phyloP scores from a whole-genome alignment of 805 yeast genomes.

The Wickerhamomyces kurtzmanii region DNA sequence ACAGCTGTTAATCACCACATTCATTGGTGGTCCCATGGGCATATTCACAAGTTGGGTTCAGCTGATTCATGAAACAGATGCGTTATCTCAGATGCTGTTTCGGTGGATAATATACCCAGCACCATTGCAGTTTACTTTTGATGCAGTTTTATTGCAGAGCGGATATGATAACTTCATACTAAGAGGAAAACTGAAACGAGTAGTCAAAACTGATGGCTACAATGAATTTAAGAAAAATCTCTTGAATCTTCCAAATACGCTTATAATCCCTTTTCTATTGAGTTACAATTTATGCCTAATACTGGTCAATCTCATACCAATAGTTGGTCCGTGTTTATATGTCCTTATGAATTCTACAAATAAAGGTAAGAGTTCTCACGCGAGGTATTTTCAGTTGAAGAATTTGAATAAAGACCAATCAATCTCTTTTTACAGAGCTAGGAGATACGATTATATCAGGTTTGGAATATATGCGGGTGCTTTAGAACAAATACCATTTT shows the following conservation, averaged over 20 bases:
- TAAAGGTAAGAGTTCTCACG: slow-evolving; percentile 41
- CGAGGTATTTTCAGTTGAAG: slow-evolving; percentile 47
- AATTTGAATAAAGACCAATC: slow-evolving; percentile 34
- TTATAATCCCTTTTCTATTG: no score
- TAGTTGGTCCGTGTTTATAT: slow-evolving; percentile 48
- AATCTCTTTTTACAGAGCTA: slow-evolving; percentile 23
- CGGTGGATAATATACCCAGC: slow-evolving; percentile 34
- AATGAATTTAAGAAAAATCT: slow-evolving; percentile 20
- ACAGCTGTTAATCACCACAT: slow-evolving; percentile 27
- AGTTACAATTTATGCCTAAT: no score
- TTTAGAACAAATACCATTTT: slow-evolving; percentile 44
- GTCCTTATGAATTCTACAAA: slow-evolving; percentile 42
- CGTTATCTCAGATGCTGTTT: slow-evolving; percentile 31
- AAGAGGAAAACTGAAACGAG: slow-evolving; percentile 24
- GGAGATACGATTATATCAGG: slow-evolving; percentile 29
- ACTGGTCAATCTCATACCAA: slow-evolving; percentile 45
- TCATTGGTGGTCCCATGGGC: slow-evolving; percentile 43
- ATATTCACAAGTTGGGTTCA: slow-evolving; percentile 33
- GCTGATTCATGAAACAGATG: slow-evolving; percentile 30
- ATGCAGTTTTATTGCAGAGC: slow-evolving; percentile 34
- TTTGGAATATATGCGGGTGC: slow-evolving; percentile 44
- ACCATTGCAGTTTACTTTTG: slow-evolving; percentile 36
- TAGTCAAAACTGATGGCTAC: slow-evolving; percentile 20
- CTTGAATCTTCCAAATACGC: slow-evolving; percentile 23
- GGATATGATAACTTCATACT: slow-evolving; percentile 34